Percentiles rank a stretch among this genome's conserved stretches.
Evolutionary conservation across 495 filamentous ascomycete genomes (phyloP).

Genomic region (Penicillium longicatenatum): DNA sequence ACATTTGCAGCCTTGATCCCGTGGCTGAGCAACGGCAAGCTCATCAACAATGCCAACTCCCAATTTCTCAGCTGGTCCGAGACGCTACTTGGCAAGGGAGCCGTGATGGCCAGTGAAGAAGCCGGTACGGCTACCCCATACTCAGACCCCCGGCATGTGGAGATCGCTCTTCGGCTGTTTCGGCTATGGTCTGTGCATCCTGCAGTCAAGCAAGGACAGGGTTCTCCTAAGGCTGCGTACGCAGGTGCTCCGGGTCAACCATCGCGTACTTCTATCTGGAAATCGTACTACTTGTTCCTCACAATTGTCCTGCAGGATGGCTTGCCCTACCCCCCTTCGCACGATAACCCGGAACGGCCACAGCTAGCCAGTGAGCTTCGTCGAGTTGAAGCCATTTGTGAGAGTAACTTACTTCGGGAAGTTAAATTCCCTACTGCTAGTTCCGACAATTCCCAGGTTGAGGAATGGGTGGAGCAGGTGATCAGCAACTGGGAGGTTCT

Average conservation of each 20-base stretch:
- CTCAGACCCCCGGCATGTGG: conserved; percentile 31
- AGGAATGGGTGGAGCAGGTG: conserved; percentile 76
- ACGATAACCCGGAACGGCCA: conserved; percentile 48
- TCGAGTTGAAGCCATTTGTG: conserved; percentile 71
- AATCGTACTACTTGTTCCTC: conserved; percentile 74
- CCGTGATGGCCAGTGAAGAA: conserved; percentile 62
- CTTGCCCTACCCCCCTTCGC: conserved; percentile 34
- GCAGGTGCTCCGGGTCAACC: conserved; percentile 22
- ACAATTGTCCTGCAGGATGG: conserved; percentile 55
- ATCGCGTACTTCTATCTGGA: conserved; percentile 59
- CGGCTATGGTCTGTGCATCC: conserved; percentile 46
- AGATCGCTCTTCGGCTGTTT: conserved; percentile 41
- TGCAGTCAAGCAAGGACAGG: conserved; percentile 41
- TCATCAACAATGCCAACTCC: conserved; percentile 30
- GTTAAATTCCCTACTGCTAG: conserved; percentile 82
- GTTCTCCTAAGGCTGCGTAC: conserved; percentile 42
- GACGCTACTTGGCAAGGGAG: conserved; percentile 69
- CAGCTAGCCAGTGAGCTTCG: conserved; percentile 74
- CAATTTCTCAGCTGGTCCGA: conserved; percentile 79
- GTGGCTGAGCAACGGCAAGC: conserved; percentile 50
- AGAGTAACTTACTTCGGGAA: conserved; percentile 70
- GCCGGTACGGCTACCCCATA: conserved; percentile 39
- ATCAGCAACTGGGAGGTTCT: conserved; percentile 83
- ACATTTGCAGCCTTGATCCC: conserved; percentile 64
- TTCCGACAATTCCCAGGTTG: conserved; percentile 70